phyloP scores from a whole-genome alignment of 257 asterid genomes.

The Cordia subcordata region DNA sequence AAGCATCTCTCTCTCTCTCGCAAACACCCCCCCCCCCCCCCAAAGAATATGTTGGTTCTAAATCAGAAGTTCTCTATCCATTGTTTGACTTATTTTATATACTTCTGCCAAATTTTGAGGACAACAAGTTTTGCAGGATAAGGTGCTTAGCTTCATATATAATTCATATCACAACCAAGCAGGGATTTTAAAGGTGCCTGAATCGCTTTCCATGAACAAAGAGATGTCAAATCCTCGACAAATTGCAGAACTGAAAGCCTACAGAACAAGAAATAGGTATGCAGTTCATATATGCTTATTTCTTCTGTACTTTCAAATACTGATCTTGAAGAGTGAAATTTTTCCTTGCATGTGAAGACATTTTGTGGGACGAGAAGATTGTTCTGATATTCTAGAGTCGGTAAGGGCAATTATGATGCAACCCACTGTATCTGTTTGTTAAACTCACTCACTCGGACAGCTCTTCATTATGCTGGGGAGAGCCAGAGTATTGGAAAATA shows the following conservation, averaged over 20 bases:
- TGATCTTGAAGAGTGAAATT: background rate
- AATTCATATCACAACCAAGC: conserved; percentile 51
- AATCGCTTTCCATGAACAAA: conserved; percentile 65
- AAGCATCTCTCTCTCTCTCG: too few relatives aligned
- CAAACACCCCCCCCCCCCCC: too few relatives aligned
- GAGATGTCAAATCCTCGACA: conserved; percentile 46
- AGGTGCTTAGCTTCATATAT: conserved; percentile 59
- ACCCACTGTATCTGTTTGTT: conserved; percentile 17
- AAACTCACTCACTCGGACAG: background rate
- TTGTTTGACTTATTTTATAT: conserved; percentile 3
- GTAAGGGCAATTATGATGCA: conserved; percentile 46
- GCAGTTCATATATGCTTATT: background rate
- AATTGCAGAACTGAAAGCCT: conserved; percentile 50
- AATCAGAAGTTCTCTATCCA: too few relatives aligned
- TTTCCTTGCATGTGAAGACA: conserved; percentile 42
- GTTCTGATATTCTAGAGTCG: conserved; percentile 62
- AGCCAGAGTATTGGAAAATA: background rate
- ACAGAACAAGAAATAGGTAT: conserved; percentile 75
- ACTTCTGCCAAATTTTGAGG: conserved; percentile 6
- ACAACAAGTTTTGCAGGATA: conserved; percentile 43
- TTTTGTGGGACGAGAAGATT: conserved; percentile 56
- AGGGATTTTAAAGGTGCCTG: conserved; percentile 56
- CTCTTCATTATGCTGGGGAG: background rate
- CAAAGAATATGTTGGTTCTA: too few relatives aligned
- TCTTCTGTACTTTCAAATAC: background rate